Percentiles rank a stretch among this genome's conserved stretches.
phyloP scores from a whole-genome alignment of 768 basidiomycete species.

The Psilocybe sp. region DNA sequence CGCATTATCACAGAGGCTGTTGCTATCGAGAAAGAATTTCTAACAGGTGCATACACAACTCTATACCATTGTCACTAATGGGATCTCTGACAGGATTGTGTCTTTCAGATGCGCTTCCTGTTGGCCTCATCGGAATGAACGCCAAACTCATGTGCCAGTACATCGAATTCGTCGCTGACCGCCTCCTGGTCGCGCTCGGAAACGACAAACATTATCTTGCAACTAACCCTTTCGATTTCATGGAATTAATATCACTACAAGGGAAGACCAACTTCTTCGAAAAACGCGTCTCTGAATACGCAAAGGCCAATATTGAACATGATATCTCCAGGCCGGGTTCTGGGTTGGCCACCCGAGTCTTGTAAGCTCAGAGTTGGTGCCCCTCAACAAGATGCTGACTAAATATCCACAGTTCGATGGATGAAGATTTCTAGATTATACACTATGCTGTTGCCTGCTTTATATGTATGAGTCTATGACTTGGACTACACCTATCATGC shows the following conservation, averaged over 20 bases:
- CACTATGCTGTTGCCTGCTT: too few relatives aligned
- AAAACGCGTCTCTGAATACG: constrained; percentile 88
- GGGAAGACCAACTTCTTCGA: constrained; percentile 99
- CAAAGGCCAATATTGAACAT: constrained; percentile 67
- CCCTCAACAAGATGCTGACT: too few relatives aligned
- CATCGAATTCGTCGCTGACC: constrained; percentile 91
- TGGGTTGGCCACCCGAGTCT: constrained; percentile 11
- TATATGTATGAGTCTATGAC: too few relatives aligned
- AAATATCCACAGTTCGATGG: too few relatives aligned
- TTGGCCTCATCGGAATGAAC: constrained; percentile 93
- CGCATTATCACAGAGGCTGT: constrained; percentile 84
- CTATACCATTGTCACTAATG: neutral
- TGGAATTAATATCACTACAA: constrained; percentile 94
- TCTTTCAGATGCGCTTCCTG: constrained; percentile 77
- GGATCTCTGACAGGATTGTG: neutral
- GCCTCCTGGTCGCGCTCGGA: constrained; percentile 83
- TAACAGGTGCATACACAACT: constrained; percentile 67
- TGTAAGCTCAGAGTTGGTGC: constrained; percentile 20
- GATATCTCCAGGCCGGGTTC: too few relatives aligned
- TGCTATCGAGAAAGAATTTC: constrained; percentile 83
- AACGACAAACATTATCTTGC: constrained; percentile 83
- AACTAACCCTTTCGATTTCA: constrained; percentile 90
- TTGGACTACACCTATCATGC: too few relatives aligned
- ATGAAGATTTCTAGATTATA: too few relatives aligned
- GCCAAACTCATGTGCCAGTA: constrained; percentile 85